Evolutionary conservation across 2,329 filamentous ascomycete species (phyloP).

Genomic region (Trichoderma sp.): DNA sequence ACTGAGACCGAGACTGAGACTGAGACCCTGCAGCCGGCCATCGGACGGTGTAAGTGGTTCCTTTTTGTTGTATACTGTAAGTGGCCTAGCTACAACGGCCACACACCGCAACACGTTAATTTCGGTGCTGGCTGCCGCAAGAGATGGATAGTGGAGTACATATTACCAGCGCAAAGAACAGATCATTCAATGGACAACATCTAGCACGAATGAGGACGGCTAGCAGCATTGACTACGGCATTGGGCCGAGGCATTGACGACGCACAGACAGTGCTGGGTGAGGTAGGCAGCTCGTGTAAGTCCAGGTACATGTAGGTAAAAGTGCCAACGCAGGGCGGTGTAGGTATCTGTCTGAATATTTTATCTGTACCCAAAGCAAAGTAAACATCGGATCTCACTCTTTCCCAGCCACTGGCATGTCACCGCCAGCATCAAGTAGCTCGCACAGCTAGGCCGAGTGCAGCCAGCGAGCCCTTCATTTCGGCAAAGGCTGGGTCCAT

Average conservation of each 20-base stretch:
- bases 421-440: neutral
- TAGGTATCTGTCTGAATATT: neutral
- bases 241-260: neutral
- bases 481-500: conserved; percentile 8
- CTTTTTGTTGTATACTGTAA: neutral
- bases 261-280: neutral
- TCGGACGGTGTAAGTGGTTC: neutral
- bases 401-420: neutral
- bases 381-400: neutral
- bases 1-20: neutral
- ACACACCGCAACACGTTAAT: neutral
- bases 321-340: neutral
- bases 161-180: neutral
- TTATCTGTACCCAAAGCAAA: neutral
- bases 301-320: neutral
- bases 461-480: neutral
- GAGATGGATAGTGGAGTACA: neutral
- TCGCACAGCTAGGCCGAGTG: neutral
- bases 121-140: neutral
- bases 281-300: neutral
- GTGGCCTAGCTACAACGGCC: conserved; percentile 1
- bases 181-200: neutral
- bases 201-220: neutral
- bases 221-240: neutral
- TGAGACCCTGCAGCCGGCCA: neutral